Evolutionary conservation across 2,329 filamentous ascomycete genomes (phyloP), one percentile per base, ranked within the genome.

Genomic region (Colletotrichum viniferum): DNA sequence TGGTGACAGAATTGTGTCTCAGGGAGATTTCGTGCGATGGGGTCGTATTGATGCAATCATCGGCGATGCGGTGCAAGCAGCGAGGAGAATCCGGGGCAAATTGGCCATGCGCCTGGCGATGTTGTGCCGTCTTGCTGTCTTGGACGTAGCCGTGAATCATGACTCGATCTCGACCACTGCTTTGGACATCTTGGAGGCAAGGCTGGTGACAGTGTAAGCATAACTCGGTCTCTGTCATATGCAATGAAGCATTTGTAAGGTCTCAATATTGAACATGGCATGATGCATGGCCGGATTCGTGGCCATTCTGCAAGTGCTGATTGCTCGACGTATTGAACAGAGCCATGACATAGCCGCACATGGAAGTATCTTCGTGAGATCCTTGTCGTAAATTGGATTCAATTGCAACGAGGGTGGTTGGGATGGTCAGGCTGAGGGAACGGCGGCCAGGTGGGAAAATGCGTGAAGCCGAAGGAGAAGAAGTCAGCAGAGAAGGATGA

Each of bases 401-500:
- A n/a, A 9, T 34, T 71, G 48, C 36, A 34, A 55, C 26, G 24
- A 55, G 32, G 61, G 62, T 43, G 69, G 21, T 43, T 52, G 48
- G 56, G 43, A 26, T 24, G 28, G 34, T 13, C 38, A 67, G 55
- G 36, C 63, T 56, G 73, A 62, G 62, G 43, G 24, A 58, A 63
- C 4, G 18, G 43, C 38, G 63, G 36, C 38, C 32, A 9, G 62
- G 14, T 34, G 38, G 28, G 55, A 62, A 58, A 63, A 28, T 24
- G 13, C 13, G 56, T 36, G 30, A 34, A n/a, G n/a, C n/a, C n/a
- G n/a, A n/a, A 67, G 32, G 43, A 55, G 34, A 73, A 55, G 69
- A 16, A 58, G 73, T 73, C 38, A 75, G 69, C 69, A 73, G 32
- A 67, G 26, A 52, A 61, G 38, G 43, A 64, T 36, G 34, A 34